A percentile compares a stretch with the other conserved stretches of the same genome.
These are phyloP conservation scores for Alternaria brassicicola DNA, from an alignment of 2,329 filamentous ascomycete species.

Conservation along the genomic window DNA sequence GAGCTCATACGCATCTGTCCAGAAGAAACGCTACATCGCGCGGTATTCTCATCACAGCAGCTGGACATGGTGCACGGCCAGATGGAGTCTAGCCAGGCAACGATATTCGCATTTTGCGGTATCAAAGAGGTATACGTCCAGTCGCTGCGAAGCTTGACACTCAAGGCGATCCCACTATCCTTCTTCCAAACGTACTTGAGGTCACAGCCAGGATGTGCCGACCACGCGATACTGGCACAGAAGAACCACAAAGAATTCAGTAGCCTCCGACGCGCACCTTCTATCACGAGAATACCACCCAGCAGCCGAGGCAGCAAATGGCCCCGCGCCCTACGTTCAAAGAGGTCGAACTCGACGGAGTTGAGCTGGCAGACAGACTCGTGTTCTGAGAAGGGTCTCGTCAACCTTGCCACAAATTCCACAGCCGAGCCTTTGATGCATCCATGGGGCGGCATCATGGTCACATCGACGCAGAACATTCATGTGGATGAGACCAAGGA, in stretches of 20 bases:
- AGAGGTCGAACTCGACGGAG: conserved; percentile 17
- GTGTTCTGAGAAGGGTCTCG: conserved; percentile 40
- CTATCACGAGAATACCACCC: conserved; percentile 9
- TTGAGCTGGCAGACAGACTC: conserved; percentile 30
- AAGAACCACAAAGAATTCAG: conserved; percentile 56
- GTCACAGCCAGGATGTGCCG: conserved; percentile 52
- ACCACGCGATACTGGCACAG: conserved; percentile 53
- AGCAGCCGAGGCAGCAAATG: conserved; percentile 19
- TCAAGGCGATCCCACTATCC: conserved; percentile 50
- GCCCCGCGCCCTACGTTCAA: conserved; percentile 19
- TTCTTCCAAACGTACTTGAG: conserved; percentile 55
- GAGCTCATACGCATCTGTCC: conserved; percentile 47
- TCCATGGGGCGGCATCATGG: conserved; percentile 49
- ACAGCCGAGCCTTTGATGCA: conserved; percentile 16
- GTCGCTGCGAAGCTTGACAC: conserved; percentile 33
- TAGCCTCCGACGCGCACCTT: conserved; percentile 38
- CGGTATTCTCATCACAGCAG: conserved; percentile 52
- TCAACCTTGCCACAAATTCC: conserved; percentile 15
- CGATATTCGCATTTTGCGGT: conserved; percentile 54
- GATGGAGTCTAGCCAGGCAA: conserved; percentile 40
- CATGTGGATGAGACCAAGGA: conserved; percentile 36
- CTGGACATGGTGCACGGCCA: conserved; percentile 42
- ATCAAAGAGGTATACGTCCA: conserved; percentile 52
- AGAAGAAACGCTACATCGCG: conserved; percentile 50
- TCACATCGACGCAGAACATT: conserved; percentile 46